Percentiles rank a stretch among this genome's conserved stretches.
Evolutionary conservation across 352 stramenopile genomes (phyloP).

Genomic region (Albugo candida): DNA sequence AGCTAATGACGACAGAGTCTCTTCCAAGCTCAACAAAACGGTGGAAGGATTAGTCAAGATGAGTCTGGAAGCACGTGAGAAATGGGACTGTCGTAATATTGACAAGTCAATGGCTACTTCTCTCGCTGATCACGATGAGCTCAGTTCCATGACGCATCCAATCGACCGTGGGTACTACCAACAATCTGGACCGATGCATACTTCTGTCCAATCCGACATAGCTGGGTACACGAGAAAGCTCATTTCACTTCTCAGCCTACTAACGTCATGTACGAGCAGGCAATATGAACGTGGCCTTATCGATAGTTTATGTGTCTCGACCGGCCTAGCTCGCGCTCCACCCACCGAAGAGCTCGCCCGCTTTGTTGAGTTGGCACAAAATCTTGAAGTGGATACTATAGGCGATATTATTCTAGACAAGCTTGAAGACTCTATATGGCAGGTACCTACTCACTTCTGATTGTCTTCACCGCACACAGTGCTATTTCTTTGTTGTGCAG

Average conservation of each 20-base stretch:
- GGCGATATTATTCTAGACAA: slow-evolving; percentile 76
- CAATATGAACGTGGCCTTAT: slow-evolving; percentile 77
- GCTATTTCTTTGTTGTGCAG: not conserved
- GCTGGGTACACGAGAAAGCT: not conserved
- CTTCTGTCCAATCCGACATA: slow-evolving; percentile 14
- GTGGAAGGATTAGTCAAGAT: slow-evolving; percentile 72
- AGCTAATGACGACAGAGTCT: slow-evolving; percentile 17
- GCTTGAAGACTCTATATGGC: slow-evolving; percentile 65
- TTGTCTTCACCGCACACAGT: not conserved
- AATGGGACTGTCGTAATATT: slow-evolving; percentile 77
- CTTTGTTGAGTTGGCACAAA: slow-evolving; percentile 75
- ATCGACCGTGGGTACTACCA: slow-evolving; percentile 53
- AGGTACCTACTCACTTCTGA: slow-evolving; percentile 13
- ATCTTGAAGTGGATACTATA: slow-evolving; percentile 64
- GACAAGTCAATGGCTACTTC: slow-evolving; percentile 82
- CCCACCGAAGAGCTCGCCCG: slow-evolving; percentile 57
- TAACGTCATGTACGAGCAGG: slow-evolving; percentile 6
- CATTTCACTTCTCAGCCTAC: too few relatives aligned
- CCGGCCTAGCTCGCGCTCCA: slow-evolving; percentile 48
- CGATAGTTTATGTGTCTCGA: slow-evolving; percentile 59
- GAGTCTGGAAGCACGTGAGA: slow-evolving; percentile 48
- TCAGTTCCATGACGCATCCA: slow-evolving; percentile 35
- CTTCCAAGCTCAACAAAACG: slow-evolving; percentile 49
- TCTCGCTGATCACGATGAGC: slow-evolving; percentile 66
- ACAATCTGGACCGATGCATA: slow-evolving; percentile 27